phyloP scores from a whole-genome alignment of 2,329 filamentous ascomycete genomes.

The Canariomyces notabilis region DNA sequence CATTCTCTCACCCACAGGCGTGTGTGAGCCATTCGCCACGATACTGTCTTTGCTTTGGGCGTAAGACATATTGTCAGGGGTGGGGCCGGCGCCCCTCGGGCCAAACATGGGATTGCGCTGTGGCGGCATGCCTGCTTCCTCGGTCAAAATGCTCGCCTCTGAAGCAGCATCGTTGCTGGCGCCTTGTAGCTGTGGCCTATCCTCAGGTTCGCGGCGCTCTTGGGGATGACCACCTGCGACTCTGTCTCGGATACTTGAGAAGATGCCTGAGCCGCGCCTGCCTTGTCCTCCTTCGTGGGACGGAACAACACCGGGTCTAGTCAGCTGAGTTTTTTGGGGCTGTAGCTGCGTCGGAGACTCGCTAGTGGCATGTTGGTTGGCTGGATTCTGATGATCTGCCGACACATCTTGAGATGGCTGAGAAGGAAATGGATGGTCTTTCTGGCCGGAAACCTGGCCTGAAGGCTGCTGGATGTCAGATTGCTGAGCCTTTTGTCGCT shows the following conservation, averaged over 20 bases:
- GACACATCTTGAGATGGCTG: constrained; percentile 9
- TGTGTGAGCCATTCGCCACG: constrained; percentile 21
- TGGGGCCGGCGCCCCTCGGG: constrained; percentile 23
- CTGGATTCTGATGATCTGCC: constrained; percentile 4
- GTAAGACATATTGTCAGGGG: constrained; percentile 21
- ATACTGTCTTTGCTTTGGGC: constrained; percentile 30
- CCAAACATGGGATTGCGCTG: constrained; percentile 39
- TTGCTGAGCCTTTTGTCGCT: constrained; percentile 33
- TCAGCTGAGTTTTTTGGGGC: constrained; percentile 35
- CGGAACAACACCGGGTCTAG: constrained; percentile 32
- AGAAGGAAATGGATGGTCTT: constrained; percentile 2
- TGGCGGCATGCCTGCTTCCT: constrained; percentile 35
- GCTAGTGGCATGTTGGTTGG: constrained; percentile 9
- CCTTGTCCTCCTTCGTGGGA: constrained; percentile 33
- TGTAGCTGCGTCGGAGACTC: constrained; percentile 34
- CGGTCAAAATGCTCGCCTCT: constrained; percentile 36
- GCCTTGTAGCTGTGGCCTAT: constrained; percentile 20
- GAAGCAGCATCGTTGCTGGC: constrained; percentile 38
- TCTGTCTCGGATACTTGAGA: constrained; percentile 47
- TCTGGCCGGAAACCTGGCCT: constrained; percentile 1
- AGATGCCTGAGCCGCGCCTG: constrained; percentile 41
- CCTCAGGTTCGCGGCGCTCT: constrained; percentile 26
- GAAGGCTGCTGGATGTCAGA: constrained; percentile 5
- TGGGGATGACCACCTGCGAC: constrained; percentile 34
- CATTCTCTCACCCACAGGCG: constrained; percentile 17